A percentile compares a stretch with the other conserved stretches of the same genome.
These are phyloP conservation scores for Mimosa bimucronata DNA, from an alignment of 306 rosid species.

Conservation along the genomic window DNA sequence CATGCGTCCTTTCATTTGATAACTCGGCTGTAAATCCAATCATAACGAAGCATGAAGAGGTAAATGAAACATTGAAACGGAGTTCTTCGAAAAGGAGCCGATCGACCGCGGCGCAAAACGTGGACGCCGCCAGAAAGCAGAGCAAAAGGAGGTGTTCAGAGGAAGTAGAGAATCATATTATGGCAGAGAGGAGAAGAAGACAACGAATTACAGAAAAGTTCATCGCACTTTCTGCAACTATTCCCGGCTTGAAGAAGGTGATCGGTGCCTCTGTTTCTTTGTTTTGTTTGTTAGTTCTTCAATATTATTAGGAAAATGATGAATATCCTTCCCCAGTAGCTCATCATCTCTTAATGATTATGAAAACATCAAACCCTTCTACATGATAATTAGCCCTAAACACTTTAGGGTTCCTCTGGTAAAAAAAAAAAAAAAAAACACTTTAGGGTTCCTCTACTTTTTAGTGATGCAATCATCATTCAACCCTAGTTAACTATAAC, in stretches of 20 bases:
- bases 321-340: too few species aligned
- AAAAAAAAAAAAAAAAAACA: too few species aligned
- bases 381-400: too few species aligned
- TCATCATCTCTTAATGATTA: too few species aligned
- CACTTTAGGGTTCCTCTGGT: too few species aligned
- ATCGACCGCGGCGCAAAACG: not conserved
- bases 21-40: constrained; percentile 22
- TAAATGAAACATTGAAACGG: not conserved
- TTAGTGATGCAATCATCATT: too few species aligned
- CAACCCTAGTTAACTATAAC: too few species aligned
- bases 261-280: too few species aligned
- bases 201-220: constrained; percentile 30
- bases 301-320: too few species aligned
- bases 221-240: constrained; percentile 46
- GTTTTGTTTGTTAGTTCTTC: too few species aligned
- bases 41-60: not conserved
- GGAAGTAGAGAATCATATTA: constrained; percentile 24
- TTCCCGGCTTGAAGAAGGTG: constrained; percentile 51
- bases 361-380: too few species aligned
- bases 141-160: constrained; percentile 30
- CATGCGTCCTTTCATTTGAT: constrained; percentile 38
- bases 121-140: not conserved
- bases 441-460: too few species aligned
- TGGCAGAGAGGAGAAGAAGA: constrained; percentile 46
- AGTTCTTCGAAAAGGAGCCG: constrained; percentile 1